Percentiles rank a stretch among this genome's conserved stretches.
Evolutionary conservation across 768 basidiomycete genomes (phyloP).

Genomic region (Omphalotus guepiniiformis): DNA sequence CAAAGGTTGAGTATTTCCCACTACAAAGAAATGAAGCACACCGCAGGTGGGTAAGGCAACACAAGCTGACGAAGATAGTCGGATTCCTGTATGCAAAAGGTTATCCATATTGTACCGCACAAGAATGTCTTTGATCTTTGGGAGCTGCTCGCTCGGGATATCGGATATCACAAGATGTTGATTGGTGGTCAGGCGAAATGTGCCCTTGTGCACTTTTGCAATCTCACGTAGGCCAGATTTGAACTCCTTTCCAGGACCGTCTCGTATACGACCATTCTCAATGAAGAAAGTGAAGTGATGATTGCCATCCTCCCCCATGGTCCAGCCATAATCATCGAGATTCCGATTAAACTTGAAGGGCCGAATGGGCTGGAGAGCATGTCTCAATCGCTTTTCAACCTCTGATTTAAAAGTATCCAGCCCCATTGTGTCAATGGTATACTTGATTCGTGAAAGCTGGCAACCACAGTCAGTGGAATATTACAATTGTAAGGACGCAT

Average conservation of each 20-base stretch:
- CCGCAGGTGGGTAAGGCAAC: constrained; percentile 97
- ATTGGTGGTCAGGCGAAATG: constrained; percentile 91
- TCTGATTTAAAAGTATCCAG: constrained; percentile 81
- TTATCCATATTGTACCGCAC: constrained; percentile 89
- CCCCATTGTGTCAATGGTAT: constrained; percentile 96
- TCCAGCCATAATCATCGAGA: constrained; percentile 94
- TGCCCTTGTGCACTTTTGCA: constrained; percentile 90
- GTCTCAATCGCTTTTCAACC: constrained; percentile 87
- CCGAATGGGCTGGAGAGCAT: constrained; percentile 65
- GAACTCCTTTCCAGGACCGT: constrained; percentile 86
- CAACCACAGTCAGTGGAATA: background rate
- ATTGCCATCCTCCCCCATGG: constrained; percentile 77
- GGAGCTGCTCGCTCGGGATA: constrained; percentile 66
- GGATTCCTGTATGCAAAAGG: constrained; percentile 68
- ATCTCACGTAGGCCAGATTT: constrained; percentile 92
- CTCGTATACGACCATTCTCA: constrained; percentile 97
- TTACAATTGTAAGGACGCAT: background rate
- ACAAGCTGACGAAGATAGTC: constrained; percentile 91
- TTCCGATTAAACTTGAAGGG: constrained; percentile 83
- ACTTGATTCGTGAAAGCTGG: constrained; percentile 90
- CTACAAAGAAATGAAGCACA: constrained; percentile 34
- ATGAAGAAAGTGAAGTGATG: constrained; percentile 94
- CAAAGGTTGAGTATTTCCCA: background rate
- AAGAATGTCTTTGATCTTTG: constrained; percentile 73
- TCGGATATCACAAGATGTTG: constrained; percentile 92